Conservation (phyloP, 371 early-diverging fungal species). For the Rhizopus sp. region DNA sequence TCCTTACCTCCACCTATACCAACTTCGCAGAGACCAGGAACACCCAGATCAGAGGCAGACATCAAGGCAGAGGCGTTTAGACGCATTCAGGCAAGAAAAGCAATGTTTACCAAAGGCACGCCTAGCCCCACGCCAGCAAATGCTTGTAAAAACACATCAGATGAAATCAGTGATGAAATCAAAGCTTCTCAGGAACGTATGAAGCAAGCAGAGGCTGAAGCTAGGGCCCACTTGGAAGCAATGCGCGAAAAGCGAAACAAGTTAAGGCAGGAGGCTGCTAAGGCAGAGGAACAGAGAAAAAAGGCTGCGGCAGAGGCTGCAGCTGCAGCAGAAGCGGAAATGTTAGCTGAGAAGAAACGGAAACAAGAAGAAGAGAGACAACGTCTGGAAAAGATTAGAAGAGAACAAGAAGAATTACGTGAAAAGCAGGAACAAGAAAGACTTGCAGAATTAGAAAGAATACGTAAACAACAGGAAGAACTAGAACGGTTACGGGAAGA, state of each 20-base stretch:
- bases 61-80: slow-evolving; percentile 50
- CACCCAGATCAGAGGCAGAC: slow-evolving; percentile 45
- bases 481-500: slow-evolving; percentile 23
- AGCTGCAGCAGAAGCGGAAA: slow-evolving; percentile 28
- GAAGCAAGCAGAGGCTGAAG: slow-evolving; percentile 41
- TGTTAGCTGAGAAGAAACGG: slow-evolving; percentile 25
- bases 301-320: slow-evolving; percentile 24
- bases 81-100: slow-evolving; percentile 37
- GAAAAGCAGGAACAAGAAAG: slow-evolving; percentile 14
- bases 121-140: neutral
- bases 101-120: slow-evolving; percentile 23
- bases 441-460: slow-evolving; percentile 18
- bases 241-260: slow-evolving; percentile 35
- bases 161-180: slow-evolving; percentile 27
- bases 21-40: slow-evolving; percentile 40
- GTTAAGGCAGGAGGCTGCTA: slow-evolving; percentile 26
- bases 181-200: slow-evolving; percentile 45
- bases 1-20: slow-evolving; percentile 39
- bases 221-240: slow-evolving; percentile 28
- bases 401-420: slow-evolving; percentile 21
- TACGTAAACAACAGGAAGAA: slow-evolving; percentile 22
- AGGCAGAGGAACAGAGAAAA: slow-evolving; percentile 26
- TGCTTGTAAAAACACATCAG: neutral
- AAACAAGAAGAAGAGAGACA: slow-evolving; percentile 32
- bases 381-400: slow-evolving; percentile 12